These are phyloP conservation scores for Ustilago trichophora DNA, from an alignment of 1,284 basidiomycete genomes.

Conservation along the genomic window DNA sequence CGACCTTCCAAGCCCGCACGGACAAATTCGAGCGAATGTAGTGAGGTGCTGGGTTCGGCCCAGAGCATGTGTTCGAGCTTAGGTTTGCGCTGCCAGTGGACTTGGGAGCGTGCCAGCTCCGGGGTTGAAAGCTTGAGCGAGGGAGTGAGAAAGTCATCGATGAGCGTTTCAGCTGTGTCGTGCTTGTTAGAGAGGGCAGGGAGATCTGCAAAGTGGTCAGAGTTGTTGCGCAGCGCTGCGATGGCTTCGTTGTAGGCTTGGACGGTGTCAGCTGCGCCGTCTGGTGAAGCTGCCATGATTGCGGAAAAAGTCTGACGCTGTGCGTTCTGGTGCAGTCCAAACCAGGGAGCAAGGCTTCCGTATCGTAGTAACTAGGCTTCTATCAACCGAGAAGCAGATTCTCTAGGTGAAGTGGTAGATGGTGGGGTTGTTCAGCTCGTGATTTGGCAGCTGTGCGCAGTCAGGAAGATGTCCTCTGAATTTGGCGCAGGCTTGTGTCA, in stretches of 20 bases:
- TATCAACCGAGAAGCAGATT: too few species aligned
- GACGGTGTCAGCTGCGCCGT: conserved; percentile 5
- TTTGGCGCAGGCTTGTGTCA: conserved; percentile 18
- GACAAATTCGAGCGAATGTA: conserved; percentile 58
- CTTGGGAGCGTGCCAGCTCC: conserved; percentile 30
- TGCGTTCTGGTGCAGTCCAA: too few species aligned
- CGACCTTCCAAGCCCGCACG: conserved; percentile 60
- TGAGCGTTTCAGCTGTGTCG: conserved; percentile 20
- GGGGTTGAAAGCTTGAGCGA: conserved; percentile 11
- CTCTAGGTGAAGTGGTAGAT: too few species aligned
- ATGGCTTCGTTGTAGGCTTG: conserved; percentile 28
- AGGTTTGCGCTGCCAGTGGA: conserved; percentile 44
- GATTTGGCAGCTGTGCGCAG: neutral
- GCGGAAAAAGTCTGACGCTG: too few species aligned
- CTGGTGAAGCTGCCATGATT: conserved; percentile 10
- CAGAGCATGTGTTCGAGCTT: conserved; percentile 51
- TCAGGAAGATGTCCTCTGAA: neutral
- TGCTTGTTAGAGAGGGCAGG: neutral
- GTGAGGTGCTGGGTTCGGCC: conserved; percentile 47
- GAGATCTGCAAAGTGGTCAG: neutral
- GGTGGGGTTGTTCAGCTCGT: too few species aligned
- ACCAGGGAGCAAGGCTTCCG: too few species aligned
- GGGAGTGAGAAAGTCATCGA: conserved; percentile 33
- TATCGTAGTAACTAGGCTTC: too few species aligned
- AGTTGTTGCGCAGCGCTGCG: conserved; percentile 11